Evolutionary conservation across 257 asterid genomes (phyloP).

Genomic region (Solanum appendiculatum): DNA sequence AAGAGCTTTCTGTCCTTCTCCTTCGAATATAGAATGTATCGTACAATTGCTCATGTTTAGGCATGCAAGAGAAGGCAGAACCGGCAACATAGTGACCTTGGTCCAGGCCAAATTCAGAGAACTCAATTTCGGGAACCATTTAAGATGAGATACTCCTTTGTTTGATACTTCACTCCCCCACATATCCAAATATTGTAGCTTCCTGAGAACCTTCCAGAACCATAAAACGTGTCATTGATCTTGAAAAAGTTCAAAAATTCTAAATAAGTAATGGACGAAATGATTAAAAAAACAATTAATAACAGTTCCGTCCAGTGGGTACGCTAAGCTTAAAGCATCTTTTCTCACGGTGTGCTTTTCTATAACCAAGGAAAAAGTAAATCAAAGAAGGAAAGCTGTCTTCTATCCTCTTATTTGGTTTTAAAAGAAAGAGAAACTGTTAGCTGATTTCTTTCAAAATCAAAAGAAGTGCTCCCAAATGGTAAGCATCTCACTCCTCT

Average conservation of each 20-base stretch:
- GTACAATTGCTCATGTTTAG: constrained; percentile 89
- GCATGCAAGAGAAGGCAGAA: constrained; percentile 42
- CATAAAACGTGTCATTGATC: constrained; percentile 1
- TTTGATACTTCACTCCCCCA: constrained; percentile 84
- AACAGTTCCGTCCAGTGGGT: not conserved
- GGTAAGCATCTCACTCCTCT: not conserved
- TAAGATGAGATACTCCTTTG: constrained; percentile 44
- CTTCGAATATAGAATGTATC: constrained; percentile 43
- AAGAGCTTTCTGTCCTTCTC: constrained; percentile 37
- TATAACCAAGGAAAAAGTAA: not conserved
- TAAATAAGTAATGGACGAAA: not conserved
- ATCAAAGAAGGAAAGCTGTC: not conserved
- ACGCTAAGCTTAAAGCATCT: not conserved
- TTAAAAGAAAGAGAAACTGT: not conserved
- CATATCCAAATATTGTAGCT: constrained; percentile 64
- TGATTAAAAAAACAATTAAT: not conserved
- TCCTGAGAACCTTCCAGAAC: constrained; percentile 45
- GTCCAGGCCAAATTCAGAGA: constrained; percentile 84
- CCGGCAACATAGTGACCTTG: constrained; percentile 50
- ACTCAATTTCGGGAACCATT: constrained; percentile 48
- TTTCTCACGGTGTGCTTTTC: not conserved
- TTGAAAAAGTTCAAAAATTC: not conserved
- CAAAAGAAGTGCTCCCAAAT: not conserved
- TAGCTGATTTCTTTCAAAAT: not conserved
- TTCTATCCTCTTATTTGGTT: not conserved